These are phyloP conservation scores for Antitrichia curtipendula DNA, from an alignment of 225 moss, liverwort and hornwort genomes.

Conservation along the genomic window DNA sequence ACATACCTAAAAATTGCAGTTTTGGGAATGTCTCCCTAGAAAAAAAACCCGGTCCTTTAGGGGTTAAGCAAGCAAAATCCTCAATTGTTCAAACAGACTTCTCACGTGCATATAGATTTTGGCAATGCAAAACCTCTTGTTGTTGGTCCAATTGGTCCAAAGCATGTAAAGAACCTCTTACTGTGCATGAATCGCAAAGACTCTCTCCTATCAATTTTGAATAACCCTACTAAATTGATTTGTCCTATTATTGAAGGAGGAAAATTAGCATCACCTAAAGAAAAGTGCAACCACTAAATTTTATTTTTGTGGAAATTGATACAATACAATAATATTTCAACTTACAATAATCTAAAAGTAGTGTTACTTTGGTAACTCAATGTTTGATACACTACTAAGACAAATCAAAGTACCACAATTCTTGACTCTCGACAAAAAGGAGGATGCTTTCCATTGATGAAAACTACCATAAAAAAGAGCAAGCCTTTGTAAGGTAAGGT, in stretches of 20 bases:
- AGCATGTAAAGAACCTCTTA: not conserved
- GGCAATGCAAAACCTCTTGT: not conserved
- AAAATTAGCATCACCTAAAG: not conserved
- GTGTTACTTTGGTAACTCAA: not conserved
- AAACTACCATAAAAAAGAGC: not conserved
- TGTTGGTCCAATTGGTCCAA: fast-evolving
- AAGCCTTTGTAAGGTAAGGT: not conserved
- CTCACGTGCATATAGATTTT: fast-evolving
- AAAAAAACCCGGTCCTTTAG: too few relatives aligned
- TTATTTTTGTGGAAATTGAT: not conserved
- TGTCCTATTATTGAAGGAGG: not conserved
- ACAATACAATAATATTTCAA: not conserved
- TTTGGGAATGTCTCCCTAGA: too few relatives aligned
- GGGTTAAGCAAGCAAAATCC: not conserved
- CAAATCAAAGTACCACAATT: not conserved
- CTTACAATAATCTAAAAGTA: not conserved
- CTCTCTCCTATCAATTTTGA: not conserved
- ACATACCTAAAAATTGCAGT: too few relatives aligned
- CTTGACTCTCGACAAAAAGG: not conserved
- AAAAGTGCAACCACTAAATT: not conserved
- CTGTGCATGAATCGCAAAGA: not conserved
- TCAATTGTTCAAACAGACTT: not conserved
- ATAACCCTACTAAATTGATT: not conserved
- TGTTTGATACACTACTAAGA: not conserved
- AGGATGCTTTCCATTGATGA: not conserved